Percentiles rank a stretch among this genome's conserved stretches.
phyloP scores from a whole-genome alignment of 768 basidiomycete genomes.

The Auriscalpium vulgare region DNA sequence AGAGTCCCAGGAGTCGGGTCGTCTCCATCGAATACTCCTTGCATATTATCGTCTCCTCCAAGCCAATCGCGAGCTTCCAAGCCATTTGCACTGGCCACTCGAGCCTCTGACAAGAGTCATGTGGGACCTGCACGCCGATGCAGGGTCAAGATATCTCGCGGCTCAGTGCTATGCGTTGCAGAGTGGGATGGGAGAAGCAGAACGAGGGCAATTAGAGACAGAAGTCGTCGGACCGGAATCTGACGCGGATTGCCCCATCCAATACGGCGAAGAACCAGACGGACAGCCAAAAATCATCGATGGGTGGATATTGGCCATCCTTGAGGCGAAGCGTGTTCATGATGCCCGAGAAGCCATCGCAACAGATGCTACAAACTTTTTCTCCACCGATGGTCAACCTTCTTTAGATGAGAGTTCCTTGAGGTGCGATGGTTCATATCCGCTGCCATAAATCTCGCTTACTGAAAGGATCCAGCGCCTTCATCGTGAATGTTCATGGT shows the following conservation, averaged over 20 bases:
- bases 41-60: conserved; percentile 76
- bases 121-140: conserved; percentile 48
- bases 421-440: conserved; percentile 34
- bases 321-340: conserved; percentile 57
- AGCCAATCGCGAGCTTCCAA: conserved; percentile 63
- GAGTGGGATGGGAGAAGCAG: conserved; percentile 69
- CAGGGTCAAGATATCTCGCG: conserved; percentile 58
- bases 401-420: conserved; percentile 40
- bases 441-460: conserved; percentile 10
- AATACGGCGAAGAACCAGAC: conserved; percentile 42
- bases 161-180: conserved; percentile 74
- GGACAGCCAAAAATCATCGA: conserved; percentile 44
- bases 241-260: conserved; percentile 54
- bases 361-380: conserved; percentile 37
- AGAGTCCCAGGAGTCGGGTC: conserved; percentile 28
- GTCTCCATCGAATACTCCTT: conserved; percentile 65
- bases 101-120: conserved; percentile 36
- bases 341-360: conserved; percentile 40
- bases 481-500: conserved; percentile 55
- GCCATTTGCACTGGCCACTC: conserved; percentile 51
- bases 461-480: conserved; percentile 33
- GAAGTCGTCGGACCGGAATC: conserved; percentile 51
- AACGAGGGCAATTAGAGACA: conserved; percentile 58
- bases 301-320: conserved; percentile 74
- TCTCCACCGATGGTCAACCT: conserved; percentile 31